phyloP scores from a whole-genome alignment of 164 flowering plant species.

The Amborella trichopoda region DNA sequence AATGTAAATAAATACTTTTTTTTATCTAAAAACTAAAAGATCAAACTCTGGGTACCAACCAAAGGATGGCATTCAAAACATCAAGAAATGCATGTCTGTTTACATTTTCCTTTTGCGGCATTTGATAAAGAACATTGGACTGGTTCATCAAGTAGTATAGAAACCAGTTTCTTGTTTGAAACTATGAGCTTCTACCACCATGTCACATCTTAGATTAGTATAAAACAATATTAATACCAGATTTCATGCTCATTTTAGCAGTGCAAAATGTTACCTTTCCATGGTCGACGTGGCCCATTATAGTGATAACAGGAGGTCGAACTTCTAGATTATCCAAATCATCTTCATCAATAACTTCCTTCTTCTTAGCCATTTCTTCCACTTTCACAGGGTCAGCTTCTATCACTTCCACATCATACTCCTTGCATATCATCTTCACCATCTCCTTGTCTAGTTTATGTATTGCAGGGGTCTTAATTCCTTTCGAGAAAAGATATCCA shows the following conservation, averaged over 20 bases:
- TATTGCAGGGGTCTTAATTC: constrained; percentile 73
- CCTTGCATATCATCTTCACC: constrained; percentile 79
- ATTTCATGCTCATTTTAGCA: too few relatives aligned
- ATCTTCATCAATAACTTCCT: constrained; percentile 72
- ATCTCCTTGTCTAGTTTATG: constrained; percentile 63
- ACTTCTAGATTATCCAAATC: constrained; percentile 75
- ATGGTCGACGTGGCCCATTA: constrained; percentile 99
- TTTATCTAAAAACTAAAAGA: background rate
- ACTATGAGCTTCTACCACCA: too few relatives aligned
- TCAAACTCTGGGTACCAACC: background rate
- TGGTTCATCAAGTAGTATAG: too few relatives aligned
- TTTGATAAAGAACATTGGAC: too few relatives aligned
- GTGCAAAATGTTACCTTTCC: constrained; percentile 92
- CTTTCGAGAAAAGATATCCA: constrained; percentile 61
- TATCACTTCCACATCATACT: constrained; percentile 75
- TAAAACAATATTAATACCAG: too few relatives aligned
- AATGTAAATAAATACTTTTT: background rate
- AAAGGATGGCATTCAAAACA: too few relatives aligned
- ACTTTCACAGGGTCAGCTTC: constrained; percentile 58
- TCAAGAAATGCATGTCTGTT: too few relatives aligned
- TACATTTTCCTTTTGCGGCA: too few relatives aligned
- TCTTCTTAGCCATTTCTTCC: constrained; percentile 84
- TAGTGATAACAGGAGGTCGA: constrained; percentile 88
- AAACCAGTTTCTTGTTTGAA: too few relatives aligned
- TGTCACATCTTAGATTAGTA: too few relatives aligned